Evolutionary conservation across 2,329 filamentous ascomycete genomes (phyloP).

Genomic region (Alternaria sp.): DNA sequence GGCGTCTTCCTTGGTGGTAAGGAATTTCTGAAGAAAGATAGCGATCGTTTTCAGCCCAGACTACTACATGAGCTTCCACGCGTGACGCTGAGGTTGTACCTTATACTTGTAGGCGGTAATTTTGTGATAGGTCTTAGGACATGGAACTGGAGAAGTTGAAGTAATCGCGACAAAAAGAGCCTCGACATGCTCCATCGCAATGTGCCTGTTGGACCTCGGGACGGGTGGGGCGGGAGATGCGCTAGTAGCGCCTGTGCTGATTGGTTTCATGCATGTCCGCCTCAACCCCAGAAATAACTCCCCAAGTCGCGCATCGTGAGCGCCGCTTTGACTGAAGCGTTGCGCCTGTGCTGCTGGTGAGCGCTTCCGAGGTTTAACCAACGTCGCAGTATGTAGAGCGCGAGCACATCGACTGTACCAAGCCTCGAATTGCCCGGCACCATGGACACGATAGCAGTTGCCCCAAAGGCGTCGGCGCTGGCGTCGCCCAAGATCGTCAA

Average conservation of each 20-base stretch:
- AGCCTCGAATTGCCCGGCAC: constrained; percentile 20
- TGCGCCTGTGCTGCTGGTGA: constrained; percentile 9
- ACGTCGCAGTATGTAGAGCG: constrained; percentile 18
- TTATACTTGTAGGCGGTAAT: not conserved
- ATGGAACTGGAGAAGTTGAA: not conserved
- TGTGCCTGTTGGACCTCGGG: not conserved
- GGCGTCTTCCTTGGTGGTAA: too few relatives aligned
- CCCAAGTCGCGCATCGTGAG: constrained; percentile 20
- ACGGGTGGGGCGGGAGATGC: constrained; percentile 23
- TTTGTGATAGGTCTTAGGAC: not conserved
- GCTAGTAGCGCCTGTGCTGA: constrained; percentile 36
- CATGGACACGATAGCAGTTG: constrained; percentile 52
- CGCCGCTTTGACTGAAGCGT: not conserved
- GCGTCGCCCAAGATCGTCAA: constrained; percentile 56
- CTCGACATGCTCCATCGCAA: not conserved
- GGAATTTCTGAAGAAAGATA: not conserved
- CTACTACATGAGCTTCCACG: not conserved
- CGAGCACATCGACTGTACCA: constrained; percentile 2
- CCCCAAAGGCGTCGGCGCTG: constrained; percentile 51
- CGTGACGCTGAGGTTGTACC: not conserved
- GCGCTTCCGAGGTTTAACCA: constrained; percentile 2
- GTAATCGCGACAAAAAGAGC: not conserved
- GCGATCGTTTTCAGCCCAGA: not conserved
- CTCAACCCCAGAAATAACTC: constrained; percentile 30
- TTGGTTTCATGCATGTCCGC: constrained; percentile 45